phyloP scores from a whole-genome alignment of 768 basidiomycete genomes.

The Mycena maculata region DNA sequence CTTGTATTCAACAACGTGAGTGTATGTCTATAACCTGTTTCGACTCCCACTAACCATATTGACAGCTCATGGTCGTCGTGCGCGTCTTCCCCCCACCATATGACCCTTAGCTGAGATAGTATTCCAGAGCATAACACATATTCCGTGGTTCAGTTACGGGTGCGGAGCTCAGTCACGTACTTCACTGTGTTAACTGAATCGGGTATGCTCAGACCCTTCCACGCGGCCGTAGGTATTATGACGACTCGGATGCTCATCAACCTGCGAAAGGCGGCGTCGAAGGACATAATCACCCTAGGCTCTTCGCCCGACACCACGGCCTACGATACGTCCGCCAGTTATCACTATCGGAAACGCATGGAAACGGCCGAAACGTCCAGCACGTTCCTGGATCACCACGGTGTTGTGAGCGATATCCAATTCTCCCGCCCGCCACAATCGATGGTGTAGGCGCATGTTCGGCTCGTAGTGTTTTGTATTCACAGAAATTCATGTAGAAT shows the following conservation, averaged over 20 bases:
- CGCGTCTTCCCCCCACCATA: background rate
- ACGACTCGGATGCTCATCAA: constrained; percentile 60
- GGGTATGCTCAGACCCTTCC: constrained; percentile 50
- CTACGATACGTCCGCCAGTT: too few species aligned
- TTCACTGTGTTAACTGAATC: background rate
- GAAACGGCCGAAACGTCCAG: too few species aligned
- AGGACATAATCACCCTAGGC: background rate
- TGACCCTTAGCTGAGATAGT: background rate
- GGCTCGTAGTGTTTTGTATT: too few species aligned
- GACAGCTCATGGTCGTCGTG: constrained; percentile 34
- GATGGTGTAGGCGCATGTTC: too few species aligned
- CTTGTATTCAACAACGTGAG: constrained; percentile 59
- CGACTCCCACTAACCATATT: background rate
- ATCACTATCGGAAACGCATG: too few species aligned
- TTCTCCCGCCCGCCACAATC: too few species aligned
- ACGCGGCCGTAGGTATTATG: constrained; percentile 58
- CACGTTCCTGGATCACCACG: too few species aligned
- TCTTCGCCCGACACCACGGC: too few species aligned
- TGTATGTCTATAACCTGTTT: constrained; percentile 23
- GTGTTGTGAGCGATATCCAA: too few species aligned
- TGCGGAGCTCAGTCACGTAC: constrained; percentile 25
- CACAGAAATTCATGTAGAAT: too few species aligned
- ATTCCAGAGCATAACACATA: constrained; percentile 50
- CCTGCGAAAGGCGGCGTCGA: constrained; percentile 49
- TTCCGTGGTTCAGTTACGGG: constrained; percentile 65